phyloP scores from a whole-genome alignment of 2,329 filamentous ascomycete species.

The Phaeosphaeriaceae sp. region DNA sequence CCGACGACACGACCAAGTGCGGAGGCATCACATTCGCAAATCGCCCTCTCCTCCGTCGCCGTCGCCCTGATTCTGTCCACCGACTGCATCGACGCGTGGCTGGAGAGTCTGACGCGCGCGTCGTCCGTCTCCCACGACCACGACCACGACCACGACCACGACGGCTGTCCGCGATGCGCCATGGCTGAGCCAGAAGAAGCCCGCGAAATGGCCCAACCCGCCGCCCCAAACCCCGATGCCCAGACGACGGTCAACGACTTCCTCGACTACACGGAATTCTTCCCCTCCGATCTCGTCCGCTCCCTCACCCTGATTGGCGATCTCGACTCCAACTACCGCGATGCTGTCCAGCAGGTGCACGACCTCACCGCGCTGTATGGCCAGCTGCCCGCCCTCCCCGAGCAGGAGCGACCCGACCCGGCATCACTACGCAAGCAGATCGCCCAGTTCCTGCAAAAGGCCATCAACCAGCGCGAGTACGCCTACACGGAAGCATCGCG shows the following conservation, averaged over 20 bases:
- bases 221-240: conserved; percentile 67
- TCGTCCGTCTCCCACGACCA: conserved; percentile 33
- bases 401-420: conserved; percentile 60
- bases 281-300: conserved; percentile 69
- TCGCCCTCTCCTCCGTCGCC: conserved; percentile 24
- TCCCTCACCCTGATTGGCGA: conserved; percentile 68
- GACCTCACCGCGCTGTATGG: conserved; percentile 58
- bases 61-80: conserved; percentile 39
- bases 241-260: conserved; percentile 73
- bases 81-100: conserved; percentile 47
- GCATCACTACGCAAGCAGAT: conserved; percentile 63
- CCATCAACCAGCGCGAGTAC: conserved; percentile 64
- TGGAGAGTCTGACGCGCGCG: conserved; percentile 48
- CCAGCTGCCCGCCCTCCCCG: conserved; percentile 59
- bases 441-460: conserved; percentile 62
- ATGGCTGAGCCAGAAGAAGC: conserved; percentile 46
- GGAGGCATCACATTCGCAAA: conserved; percentile 5
- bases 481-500: conserved; percentile 64
- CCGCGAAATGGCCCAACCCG: conserved; percentile 38
- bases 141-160: conserved; percentile 21
- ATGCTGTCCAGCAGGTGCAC: conserved; percentile 56
- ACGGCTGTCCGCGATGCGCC: conserved; percentile 43
- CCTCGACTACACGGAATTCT: conserved; percentile 74
- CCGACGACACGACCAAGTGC: background rate
- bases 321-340: conserved; percentile 55